phyloP scores from a whole-genome alignment of 2,329 filamentous ascomycete genomes.

The Aspergillus jensenii region DNA sequence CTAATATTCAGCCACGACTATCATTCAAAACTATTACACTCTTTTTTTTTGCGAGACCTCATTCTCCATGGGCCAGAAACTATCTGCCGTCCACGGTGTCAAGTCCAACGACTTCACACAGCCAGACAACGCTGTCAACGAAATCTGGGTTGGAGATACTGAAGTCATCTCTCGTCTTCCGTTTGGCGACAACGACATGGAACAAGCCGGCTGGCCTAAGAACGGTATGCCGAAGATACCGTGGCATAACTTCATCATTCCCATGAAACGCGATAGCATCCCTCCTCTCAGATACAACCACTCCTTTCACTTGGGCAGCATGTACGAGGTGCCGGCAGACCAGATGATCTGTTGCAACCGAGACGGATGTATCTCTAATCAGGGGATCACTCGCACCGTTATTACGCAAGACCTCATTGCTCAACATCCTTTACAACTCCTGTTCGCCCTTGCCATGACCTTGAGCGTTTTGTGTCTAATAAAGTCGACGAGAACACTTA shows the following conservation, averaged over 20 bases:
- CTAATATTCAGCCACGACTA: background rate
- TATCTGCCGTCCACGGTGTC: constrained; percentile 35
- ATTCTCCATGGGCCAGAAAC: constrained; percentile 35
- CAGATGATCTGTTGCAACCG: background rate
- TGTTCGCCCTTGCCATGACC: background rate
- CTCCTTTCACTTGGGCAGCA: background rate
- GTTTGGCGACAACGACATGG: constrained; percentile 40
- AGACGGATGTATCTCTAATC: background rate
- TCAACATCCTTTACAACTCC: background rate
- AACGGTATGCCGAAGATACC: constrained; percentile 38
- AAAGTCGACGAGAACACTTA: background rate
- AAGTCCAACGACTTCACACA: constrained; percentile 35
- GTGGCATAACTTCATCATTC: constrained; percentile 42
- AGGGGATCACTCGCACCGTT: background rate
- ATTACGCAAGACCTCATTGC: background rate
- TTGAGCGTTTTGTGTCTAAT: background rate
- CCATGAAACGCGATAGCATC: constrained; percentile 24
- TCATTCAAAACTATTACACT: background rate
- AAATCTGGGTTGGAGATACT: constrained; percentile 38
- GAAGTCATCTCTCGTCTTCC: constrained; percentile 40
- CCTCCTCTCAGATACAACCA: background rate
- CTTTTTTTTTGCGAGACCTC: background rate
- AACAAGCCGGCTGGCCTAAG: constrained; percentile 35
- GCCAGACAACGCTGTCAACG: constrained; percentile 39
- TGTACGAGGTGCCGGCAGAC: background rate